Evolutionary conservation across 2,329 filamentous ascomycete genomes (phyloP), one percentile per base, ranked within the genome.

Genomic region (Penicillium italicum): DNA sequence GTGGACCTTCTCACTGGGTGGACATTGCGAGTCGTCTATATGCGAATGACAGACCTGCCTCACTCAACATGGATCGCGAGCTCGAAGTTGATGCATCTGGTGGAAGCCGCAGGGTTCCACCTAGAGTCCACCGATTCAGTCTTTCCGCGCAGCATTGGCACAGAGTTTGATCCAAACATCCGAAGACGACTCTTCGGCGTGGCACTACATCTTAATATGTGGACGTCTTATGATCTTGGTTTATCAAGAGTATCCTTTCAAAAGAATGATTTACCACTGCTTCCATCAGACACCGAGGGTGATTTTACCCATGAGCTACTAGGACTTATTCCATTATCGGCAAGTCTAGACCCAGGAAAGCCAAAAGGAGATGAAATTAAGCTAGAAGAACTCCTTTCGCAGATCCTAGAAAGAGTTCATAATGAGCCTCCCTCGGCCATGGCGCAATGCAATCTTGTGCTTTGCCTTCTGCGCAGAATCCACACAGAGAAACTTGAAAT

Each of bases 151-250:
- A 46, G 43, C 10, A 43, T 40, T n/a, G 38, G 26, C 37, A 43
- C 55, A 2, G 44, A 54, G 4, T 52, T 53, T 16, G 63, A 72
- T 30, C 51, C 61, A 12, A 77, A 80, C 12, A 65, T 72, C 2
- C 69, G 72, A 5, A 69, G 74, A 33, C 65, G 79, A 6, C 60
- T 82, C 1, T 62, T 81, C 50, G 75, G 79, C 30, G 72, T 84
- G 1, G 77, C 82, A 0, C 77, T 80, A n/a, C 81, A 84, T 58
- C 71, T 83, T 7, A 83, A 84, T 60, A 77, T 78, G 4, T 84
- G 82, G 81, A 78, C 78, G 12, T 83, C 80, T 0, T 84, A 81
- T 59, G 82, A 85, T 54, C 76, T 83, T 49, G 82, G 82, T 0
- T 73, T 80, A 0, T 81, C 80, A 0, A 71, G 79, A n/a, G 79